Base-by-base conservation (phyloP, 768 basidiomycete species). In the Lactarius akahatsu region DNA sequence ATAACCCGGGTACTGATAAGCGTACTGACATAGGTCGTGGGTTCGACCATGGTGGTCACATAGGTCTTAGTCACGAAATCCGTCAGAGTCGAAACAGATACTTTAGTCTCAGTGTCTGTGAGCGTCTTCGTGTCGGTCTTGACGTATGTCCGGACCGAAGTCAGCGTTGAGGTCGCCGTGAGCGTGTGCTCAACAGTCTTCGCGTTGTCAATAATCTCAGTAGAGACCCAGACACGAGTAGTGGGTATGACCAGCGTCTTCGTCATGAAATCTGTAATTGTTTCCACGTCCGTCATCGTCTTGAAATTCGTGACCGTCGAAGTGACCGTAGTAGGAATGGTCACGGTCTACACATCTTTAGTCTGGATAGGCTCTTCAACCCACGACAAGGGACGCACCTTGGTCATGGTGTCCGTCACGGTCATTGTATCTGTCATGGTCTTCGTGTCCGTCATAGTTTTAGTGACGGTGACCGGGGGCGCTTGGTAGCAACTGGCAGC, bases 141-240 rank as follows among this genome's bases (percentile, higher is more conserved):
- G 47, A 86, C 83, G 77, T 86, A 84, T 71, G 83, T 74, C 71
- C 83, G 82, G 71, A 82, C 78, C 73, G 81, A 76, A 20, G 86
- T 89, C 76, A 75, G 76, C 5, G 85, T 87, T 76, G 86, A 81
- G 41, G 88, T 89, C 15, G 54, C 41, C 11, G 64, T 69, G 45
- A 70, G 55, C 1, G 68, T 69, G 61, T 70, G 70, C 34, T 69
- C 61, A 16, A 85, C 84, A 64, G 87, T 89, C 70, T 84, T 72
- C 56, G 86, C 86, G 72, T 85, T 79, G 69, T 87, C 84, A 58
- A 85, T 50, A 30, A 78, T 80, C 78, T 76, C 71, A 66, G 80
- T 80, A 38, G 69, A 88, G 45, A 86, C 81, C 82, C 82, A 89
- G 57, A 88, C 80, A 57, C 82, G 81, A 15, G 87, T 89, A 32